These are phyloP conservation scores for Cytospora piceae DNA, from an alignment of 2,329 filamentous ascomycete species.

Conservation along the genomic window DNA sequence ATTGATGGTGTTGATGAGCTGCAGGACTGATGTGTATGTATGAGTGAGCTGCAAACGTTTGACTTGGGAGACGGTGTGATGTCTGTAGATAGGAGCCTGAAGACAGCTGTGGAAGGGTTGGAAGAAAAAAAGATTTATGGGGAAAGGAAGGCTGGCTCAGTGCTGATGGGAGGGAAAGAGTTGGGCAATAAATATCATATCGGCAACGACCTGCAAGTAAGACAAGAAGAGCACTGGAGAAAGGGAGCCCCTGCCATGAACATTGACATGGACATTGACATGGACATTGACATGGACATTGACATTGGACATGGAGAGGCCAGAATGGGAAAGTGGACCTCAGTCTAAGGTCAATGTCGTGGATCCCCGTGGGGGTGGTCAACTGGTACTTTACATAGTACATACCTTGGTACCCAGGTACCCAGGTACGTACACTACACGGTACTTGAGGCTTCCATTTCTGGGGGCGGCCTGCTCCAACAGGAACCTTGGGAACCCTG, in stretches of 20 bases:
- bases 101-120: constrained; percentile 10
- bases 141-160: neutral
- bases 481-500: neutral
- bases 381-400: neutral
- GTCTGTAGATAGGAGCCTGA: neutral
- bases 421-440: neutral
- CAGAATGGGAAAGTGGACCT: constrained; percentile 5
- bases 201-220: neutral
- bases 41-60: constrained; percentile 5
- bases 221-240: neutral
- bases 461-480: neutral
- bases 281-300: no score
- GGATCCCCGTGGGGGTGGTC: constrained; percentile 10
- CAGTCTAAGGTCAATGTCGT: neutral
- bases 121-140: neutral
- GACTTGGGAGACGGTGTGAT: neutral
- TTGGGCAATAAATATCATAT: constrained; percentile 25
- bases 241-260: neutral
- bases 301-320: neutral
- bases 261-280: no score
- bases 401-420: neutral
- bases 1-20: neutral
- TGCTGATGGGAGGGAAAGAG: constrained; percentile 8
- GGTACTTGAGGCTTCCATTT: neutral
- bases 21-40: neutral